These are phyloP conservation scores for Ustilago nuda DNA, from an alignment of 1,284 basidiomycete genomes.

Conservation along the genomic window DNA sequence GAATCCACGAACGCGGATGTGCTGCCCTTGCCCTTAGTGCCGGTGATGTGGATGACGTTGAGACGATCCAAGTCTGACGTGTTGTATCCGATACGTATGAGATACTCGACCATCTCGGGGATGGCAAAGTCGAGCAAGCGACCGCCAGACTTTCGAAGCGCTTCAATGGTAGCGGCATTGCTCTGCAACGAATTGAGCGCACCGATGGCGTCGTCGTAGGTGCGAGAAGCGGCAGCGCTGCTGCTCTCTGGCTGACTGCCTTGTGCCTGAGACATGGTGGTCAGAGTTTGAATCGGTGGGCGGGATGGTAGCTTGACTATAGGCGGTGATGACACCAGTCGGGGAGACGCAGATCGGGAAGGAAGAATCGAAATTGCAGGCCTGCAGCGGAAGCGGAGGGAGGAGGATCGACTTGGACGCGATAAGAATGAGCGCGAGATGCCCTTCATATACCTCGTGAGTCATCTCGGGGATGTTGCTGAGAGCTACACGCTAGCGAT, in stretches of 20 bases:
- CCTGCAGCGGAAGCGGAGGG: not conserved
- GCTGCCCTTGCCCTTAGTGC: conserved; percentile 98
- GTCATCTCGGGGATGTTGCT: not conserved
- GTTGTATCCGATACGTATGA: conserved; percentile 84
- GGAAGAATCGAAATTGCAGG: not conserved
- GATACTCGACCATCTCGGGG: conserved; percentile 89
- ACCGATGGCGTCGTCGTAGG: conserved; percentile 80
- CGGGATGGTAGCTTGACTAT: not conserved
- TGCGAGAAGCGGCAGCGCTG: conserved; percentile 11
- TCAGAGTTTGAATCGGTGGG: not conserved
- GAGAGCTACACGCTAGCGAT: not conserved
- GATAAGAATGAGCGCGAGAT: conserved; percentile 1
- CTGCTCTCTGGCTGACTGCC: conserved; percentile 1
- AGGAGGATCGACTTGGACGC: conserved; percentile 1
- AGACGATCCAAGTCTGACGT: conserved; percentile 84
- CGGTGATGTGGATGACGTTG: conserved; percentile 96
- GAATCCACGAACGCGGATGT: conserved; percentile 83
- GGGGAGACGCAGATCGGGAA: not conserved
- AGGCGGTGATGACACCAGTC: not conserved
- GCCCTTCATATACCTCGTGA: conserved; percentile 21
- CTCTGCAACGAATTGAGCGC: conserved; percentile 91
- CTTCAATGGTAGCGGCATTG: conserved; percentile 90
- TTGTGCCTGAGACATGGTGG: conserved; percentile 23
- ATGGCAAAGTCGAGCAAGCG: conserved; percentile 79
- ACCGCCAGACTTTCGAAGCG: conserved; percentile 81